Conservation (phyloP, 768 basidiomycete species). For the Trametes gibbosa region DNA sequence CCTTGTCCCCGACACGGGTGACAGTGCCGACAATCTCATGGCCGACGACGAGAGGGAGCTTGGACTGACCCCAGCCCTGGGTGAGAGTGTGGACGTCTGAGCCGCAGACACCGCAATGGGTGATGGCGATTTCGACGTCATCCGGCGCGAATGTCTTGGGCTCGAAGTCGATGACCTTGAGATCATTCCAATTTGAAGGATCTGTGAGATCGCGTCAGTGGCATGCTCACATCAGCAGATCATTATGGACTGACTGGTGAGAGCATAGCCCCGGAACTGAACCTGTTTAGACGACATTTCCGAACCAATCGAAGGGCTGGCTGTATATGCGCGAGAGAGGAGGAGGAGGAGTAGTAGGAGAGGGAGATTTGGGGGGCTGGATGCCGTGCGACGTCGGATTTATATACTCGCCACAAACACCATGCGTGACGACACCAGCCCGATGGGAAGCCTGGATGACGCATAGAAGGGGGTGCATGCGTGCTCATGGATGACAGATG, state of each 20-base stretch:
- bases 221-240: background rate
- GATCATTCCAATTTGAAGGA: constrained; percentile 35
- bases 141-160: constrained; percentile 51
- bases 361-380: background rate
- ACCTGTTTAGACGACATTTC: background rate
- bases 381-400: background rate
- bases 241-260: constrained; percentile 14
- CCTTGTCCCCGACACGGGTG: constrained; percentile 51
- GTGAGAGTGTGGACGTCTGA: constrained; percentile 50
- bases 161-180: constrained; percentile 44
- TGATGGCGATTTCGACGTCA: constrained; percentile 56
- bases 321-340: too few species aligned
- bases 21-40: constrained; percentile 59
- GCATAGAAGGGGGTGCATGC: too few species aligned
- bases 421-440: too few species aligned
- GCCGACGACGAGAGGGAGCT: constrained; percentile 30
- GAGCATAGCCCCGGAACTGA: constrained; percentile 30
- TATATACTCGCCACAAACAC: background rate
- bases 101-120: constrained; percentile 49
- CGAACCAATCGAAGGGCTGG: too few species aligned
- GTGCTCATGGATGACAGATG: too few species aligned
- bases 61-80: constrained; percentile 36
- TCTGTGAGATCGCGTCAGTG: constrained; percentile 1
- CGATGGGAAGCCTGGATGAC: too few species aligned
- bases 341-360: background rate